Evolutionary conservation across 495 filamentous ascomycete species (phyloP).

Genomic region (Aspergillus incahuasiensis): DNA sequence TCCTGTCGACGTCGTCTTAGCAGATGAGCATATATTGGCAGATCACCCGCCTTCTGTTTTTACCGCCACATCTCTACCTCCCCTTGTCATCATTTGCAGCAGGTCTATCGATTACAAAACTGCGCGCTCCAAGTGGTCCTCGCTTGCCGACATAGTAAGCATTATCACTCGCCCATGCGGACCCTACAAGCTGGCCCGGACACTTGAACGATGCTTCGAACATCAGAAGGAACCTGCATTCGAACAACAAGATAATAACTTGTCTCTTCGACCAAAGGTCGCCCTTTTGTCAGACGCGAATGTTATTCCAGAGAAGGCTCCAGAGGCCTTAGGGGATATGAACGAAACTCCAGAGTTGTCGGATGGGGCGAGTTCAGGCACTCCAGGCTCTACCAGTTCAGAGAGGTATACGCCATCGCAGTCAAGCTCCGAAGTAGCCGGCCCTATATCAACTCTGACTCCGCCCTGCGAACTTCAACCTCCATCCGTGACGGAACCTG

Average conservation of each 20-base stretch:
- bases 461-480: background rate
- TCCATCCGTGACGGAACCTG: constrained; percentile 10
- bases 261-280: background rate
- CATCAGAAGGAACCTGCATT: constrained; percentile 10
- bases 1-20: constrained; percentile 37
- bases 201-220: constrained; percentile 37
- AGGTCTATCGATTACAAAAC: constrained; percentile 30
- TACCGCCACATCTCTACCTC: constrained; percentile 19
- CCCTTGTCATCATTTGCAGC: constrained; percentile 36
- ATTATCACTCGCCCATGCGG: constrained; percentile 54
- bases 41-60: constrained; percentile 14
- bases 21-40: constrained; percentile 34
- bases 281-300: background rate
- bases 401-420: constrained; percentile 11
- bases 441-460: constrained; percentile 3
- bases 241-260: constrained; percentile 16
- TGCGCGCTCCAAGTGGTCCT: constrained; percentile 27
- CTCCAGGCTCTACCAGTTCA: constrained; percentile 9
- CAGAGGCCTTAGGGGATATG: background rate
- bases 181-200: constrained; percentile 60
- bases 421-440: constrained; percentile 1
- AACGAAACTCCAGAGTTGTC: constrained; percentile 11
- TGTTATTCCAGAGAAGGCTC: background rate
- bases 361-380: constrained; percentile 5
- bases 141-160: constrained; percentile 33